phyloP scores from a whole-genome alignment of 495 filamentous ascomycete genomes.

The Penicillium fimorum region DNA sequence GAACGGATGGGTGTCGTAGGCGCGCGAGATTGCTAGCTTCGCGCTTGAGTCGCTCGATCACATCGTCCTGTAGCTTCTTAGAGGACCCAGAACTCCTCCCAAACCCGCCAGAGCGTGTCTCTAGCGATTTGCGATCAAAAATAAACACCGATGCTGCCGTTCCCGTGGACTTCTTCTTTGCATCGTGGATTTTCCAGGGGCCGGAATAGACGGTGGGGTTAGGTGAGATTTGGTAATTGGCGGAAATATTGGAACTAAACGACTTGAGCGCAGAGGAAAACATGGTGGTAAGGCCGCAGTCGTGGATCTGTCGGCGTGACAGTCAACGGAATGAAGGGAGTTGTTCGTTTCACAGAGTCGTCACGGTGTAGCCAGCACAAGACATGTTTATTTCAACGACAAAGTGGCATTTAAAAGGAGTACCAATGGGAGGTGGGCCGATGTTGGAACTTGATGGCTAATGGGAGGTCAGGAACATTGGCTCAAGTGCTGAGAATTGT shows the following conservation, averaged over 20 bases:
- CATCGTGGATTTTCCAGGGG: conserved; percentile 96
- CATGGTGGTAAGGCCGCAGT: conserved; percentile 56
- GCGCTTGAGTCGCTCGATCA: conserved; percentile 84
- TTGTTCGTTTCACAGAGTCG: conserved; percentile 17
- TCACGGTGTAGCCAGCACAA: conserved; percentile 5
- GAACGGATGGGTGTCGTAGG: conserved; percentile 83
- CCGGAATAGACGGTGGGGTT: conserved; percentile 71
- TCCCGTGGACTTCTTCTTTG: conserved; percentile 89
- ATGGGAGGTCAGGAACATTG: background rate
- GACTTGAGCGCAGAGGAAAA: conserved; percentile 91
- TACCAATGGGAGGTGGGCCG: background rate
- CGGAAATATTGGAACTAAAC: conserved; percentile 83
- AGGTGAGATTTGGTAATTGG: conserved; percentile 79
- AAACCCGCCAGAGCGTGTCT: conserved; percentile 60
- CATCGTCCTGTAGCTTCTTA: conserved; percentile 81
- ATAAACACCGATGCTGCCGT: conserved; percentile 90
- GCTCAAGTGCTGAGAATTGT: background rate
- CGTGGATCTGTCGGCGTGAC: background rate
- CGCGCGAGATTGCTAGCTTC: conserved; percentile 85
- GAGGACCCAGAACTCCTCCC: conserved; percentile 62
- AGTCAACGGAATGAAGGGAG: conserved; percentile 5
- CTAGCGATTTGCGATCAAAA: conserved; percentile 85
- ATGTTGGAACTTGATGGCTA: background rate
- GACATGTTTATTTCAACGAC: conserved; percentile 12
- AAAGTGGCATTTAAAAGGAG: background rate